Evolutionary conservation across 345 rosid species (phyloP).

Genomic region (Lumnitzera racemosa): DNA sequence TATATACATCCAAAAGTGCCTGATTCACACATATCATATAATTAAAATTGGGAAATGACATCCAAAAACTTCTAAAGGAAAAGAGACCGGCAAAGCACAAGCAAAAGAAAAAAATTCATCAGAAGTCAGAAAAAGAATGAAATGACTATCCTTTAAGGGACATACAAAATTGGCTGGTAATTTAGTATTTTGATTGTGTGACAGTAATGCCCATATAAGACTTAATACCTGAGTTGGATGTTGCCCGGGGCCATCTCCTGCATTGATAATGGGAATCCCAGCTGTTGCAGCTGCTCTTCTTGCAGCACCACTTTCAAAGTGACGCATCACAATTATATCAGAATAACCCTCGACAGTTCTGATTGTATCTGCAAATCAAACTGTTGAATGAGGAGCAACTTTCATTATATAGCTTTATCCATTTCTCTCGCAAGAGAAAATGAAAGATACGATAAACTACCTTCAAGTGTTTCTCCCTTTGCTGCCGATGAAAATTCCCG

Average conservation of each 20-base stretch:
- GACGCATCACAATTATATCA: slow-evolving; percentile 90
- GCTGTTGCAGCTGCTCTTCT: slow-evolving; percentile 84
- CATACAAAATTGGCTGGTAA: no score
- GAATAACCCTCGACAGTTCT: slow-evolving; percentile 93
- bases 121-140: not conserved
- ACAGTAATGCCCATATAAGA: not conserved
- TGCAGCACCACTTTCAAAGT: slow-evolving; percentile 97
- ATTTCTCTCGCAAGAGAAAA: not conserved
- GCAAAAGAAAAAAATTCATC: not conserved
- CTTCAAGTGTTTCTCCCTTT: slow-evolving; percentile 98
- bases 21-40: slow-evolving; percentile 12
- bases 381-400: slow-evolving; percentile 4
- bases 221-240: slow-evolving; percentile 84
- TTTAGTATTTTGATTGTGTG: no score
- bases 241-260: slow-evolving; percentile 99
- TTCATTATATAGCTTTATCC: slow-evolving; percentile 1
- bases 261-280: slow-evolving; percentile 77
- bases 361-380: slow-evolving; percentile 60
- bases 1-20: slow-evolving; percentile 92
- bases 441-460: slow-evolving; percentile 17
- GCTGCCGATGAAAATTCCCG: slow-evolving; percentile 93
- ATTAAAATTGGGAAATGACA: not conserved
- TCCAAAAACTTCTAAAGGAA: not conserved
- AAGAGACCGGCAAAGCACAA: not conserved
- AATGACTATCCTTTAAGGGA: no score